Evolutionary conservation across 2,329 filamentous ascomycete genomes (phyloP).

Genomic region (Cercospora sp.): DNA sequence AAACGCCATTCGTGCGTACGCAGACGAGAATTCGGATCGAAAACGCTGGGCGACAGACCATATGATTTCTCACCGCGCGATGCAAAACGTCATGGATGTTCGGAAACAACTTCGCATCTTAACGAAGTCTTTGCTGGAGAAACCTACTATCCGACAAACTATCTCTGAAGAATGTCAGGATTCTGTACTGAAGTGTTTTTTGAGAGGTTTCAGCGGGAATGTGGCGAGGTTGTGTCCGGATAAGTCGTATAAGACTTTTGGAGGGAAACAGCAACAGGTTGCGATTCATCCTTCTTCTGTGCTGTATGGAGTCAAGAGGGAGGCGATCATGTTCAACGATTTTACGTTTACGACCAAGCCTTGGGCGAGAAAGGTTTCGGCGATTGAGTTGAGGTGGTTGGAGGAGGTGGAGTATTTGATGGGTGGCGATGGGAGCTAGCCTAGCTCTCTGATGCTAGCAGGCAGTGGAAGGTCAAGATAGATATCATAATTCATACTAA

Average conservation of each 20-base stretch:
- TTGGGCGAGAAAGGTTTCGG: slow-evolving; percentile 63
- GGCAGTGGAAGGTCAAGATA: too few relatives aligned
- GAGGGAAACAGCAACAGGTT: slow-evolving; percentile 59
- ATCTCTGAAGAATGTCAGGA: slow-evolving; percentile 47
- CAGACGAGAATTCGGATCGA: slow-evolving; percentile 58
- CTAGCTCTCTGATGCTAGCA: too few relatives aligned
- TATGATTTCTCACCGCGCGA: slow-evolving; percentile 62
- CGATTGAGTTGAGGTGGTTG: slow-evolving; percentile 63
- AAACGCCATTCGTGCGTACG: slow-evolving; percentile 60
- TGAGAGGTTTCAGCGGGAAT: slow-evolving; percentile 61
- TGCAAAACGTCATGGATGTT: slow-evolving; percentile 66
- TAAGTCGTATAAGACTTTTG: slow-evolving; percentile 50
- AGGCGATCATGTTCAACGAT: slow-evolving; percentile 65
- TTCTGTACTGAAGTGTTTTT: slow-evolving; percentile 58
- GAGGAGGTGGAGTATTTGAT: slow-evolving; percentile 45
- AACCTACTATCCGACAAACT: slow-evolving; percentile 21
- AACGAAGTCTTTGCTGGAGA: slow-evolving; percentile 51
- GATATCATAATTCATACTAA: neutral
- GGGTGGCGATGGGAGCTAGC: neutral
- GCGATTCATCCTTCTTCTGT: slow-evolving; percentile 64
- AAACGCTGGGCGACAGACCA: slow-evolving; percentile 61
- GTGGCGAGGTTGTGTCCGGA: slow-evolving; percentile 53
- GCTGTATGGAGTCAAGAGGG: slow-evolving; percentile 57
- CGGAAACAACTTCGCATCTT: slow-evolving; percentile 61
- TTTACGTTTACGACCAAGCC: slow-evolving; percentile 65